Conservation (phyloP, 2,329 filamentous ascomycete species). For the Xylariaceae sp. region DNA sequence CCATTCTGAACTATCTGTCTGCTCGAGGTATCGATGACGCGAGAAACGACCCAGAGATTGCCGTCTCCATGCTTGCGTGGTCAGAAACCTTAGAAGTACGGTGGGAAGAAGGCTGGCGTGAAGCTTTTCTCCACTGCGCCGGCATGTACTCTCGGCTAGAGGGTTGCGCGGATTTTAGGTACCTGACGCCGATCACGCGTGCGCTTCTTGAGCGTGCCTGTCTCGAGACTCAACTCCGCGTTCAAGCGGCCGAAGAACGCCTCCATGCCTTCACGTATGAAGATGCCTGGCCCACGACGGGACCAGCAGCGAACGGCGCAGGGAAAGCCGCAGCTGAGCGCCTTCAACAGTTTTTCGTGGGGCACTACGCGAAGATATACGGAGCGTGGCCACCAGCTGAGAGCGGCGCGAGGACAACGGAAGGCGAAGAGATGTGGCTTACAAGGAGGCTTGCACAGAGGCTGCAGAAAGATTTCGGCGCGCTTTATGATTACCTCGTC, state of each 20-base stretch:
- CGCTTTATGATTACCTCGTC: constrained; percentile 73
- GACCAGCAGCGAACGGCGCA: constrained; percentile 41
- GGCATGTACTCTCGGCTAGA: constrained; percentile 67
- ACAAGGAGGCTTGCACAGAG: constrained; percentile 61
- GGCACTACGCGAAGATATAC: constrained; percentile 61
- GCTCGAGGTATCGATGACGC: constrained; percentile 68
- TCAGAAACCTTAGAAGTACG: constrained; percentile 65
- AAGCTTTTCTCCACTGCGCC: constrained; percentile 69
- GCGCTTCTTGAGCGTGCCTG: constrained; percentile 67
- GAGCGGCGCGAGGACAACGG: constrained; percentile 35
- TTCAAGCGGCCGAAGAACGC: constrained; percentile 67
- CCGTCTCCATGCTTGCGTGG: constrained; percentile 69
- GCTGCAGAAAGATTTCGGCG: constrained; percentile 70
- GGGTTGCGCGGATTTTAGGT: constrained; percentile 59
- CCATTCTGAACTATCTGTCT: constrained; percentile 66
- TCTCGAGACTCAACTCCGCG: constrained; percentile 65
- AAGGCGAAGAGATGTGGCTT: constrained; percentile 62
- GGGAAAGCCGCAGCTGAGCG: constrained; percentile 63
- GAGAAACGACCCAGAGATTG: constrained; percentile 63
- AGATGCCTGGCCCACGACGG: constrained; percentile 62
- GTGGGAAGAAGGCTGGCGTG: constrained; percentile 71
- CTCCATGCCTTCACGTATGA: constrained; percentile 64
- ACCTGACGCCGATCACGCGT: constrained; percentile 65
- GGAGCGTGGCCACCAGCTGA: constrained; percentile 66
- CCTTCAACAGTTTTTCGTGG: constrained; percentile 64